Base-by-base conservation (phyloP, 768 basidiomycete species). In the Rhodotorula taiwanensis region DNA sequence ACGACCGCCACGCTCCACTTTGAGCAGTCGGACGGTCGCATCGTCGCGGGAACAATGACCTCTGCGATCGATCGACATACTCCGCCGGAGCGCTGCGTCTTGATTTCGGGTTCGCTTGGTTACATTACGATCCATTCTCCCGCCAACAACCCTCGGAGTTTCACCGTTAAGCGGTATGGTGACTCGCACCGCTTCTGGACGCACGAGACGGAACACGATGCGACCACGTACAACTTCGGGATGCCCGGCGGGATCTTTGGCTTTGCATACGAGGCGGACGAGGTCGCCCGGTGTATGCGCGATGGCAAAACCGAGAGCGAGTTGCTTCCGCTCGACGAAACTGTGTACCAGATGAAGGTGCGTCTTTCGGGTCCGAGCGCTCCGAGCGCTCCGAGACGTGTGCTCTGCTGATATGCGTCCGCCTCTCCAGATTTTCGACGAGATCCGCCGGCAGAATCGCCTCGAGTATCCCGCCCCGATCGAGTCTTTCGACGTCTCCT, bases 211-310 rank as follows among this genome's bases (percentile, higher is more conserved):
- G 66, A 66, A 20, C 72, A 8, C 11, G 64, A 62, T n/a, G n/a
- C n/a, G n/a, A n/a, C n/a, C 55, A 52, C 28, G 11, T 62, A 58
- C 51, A 33, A 23, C 9, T 72, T 62, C 28, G 58, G 34, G 31
- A 34, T 47, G 27, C 62, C 67, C 18, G 62, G 57, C 11, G 43
- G 36, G 9, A 64, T 66, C 48, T 56, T 45, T 50, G 69, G 71
- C 25, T 64, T 72, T 25, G 64, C 61, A 1, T 70, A 63, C 66
- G 71, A 72, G 55, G 71, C 71, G 3, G 71, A 72, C 41, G 71
- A 62, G 42, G 69, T 70, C 21, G 71, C 69, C 2, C 56, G 69
- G 4, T 68, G 63, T 58, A 23, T 72, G 3, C 57, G 66, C 11
- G 71, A 67, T 31, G 71, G 66, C 27, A 67, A 66, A 61, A 60